Base-by-base conservation (phyloP, 2,329 filamentous ascomycete genomes). In the Passalora sequoiae region DNA sequence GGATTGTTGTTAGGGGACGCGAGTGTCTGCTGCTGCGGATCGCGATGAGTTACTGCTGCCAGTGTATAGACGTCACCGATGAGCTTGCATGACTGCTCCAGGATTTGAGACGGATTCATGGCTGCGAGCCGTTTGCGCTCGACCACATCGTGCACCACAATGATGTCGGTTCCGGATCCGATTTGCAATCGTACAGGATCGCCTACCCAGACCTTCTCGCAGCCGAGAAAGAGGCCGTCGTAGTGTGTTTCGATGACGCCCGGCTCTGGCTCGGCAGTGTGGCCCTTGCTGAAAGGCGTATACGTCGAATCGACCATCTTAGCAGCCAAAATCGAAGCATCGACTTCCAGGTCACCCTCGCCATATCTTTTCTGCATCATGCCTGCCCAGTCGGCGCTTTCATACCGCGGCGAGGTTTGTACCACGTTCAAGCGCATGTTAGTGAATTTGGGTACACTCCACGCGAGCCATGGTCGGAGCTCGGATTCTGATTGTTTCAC, bases 141-240 rank as follows among this genome's bases (percentile, higher is more conserved):
- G 15, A 73, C 43, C 29, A 74, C 67, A 22, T 66, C 59, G 21
- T 64, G 66, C 8, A 74, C 47, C 21, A 74, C 67, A 51, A 80
- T 64, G 25, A 80, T 65, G 32, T 75, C 70, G 4, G 68, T 55
- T 13, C 69, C 68, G 1, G 62, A 60, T n/a, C 63, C 66, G 10
- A 66, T 60, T 5, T 66, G 64, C 4, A 80, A 60, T n/a, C 77
- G 73, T 10, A 80, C 66, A 1, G 75, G 69, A 35, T 81, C 77
- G n/a, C 76, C 75, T 15, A 71, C 61, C 74, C 76, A 80, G 16
- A 80, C 67, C 59, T 79, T 80, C 55, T 81, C 77, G 1, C 72
- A 75, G 4, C 77, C 77, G 0, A 80, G 59, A 56, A 70, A 80
- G 38, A 80, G 65, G 22, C 73, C 74, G 44, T 73, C 73, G 59